These are phyloP conservation scores for Erythrophleum fordii DNA, from an alignment of 306 rosid species.

Conservation along the genomic window DNA sequence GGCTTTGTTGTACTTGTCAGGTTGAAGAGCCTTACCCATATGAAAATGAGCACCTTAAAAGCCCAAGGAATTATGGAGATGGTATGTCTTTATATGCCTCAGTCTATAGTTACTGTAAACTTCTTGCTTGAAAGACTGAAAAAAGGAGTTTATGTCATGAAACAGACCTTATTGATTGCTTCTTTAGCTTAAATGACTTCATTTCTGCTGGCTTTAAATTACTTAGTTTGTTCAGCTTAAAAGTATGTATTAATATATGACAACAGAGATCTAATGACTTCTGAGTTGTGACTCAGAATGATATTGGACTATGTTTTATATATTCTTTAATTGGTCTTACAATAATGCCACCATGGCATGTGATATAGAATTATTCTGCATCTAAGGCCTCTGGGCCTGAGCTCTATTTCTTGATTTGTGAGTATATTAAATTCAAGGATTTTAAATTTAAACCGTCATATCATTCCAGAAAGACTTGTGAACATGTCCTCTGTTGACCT, in stretches of 20 bases:
- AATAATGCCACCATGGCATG: not conserved
- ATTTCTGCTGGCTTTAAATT: not conserved
- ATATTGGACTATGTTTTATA: not conserved
- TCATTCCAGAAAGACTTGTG: not conserved
- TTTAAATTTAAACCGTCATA: not conserved
- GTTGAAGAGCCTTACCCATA: constrained; percentile 80
- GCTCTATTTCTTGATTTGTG: not conserved
- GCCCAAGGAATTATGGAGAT: constrained; percentile 72
- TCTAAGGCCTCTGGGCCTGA: not conserved
- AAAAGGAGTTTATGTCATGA: not conserved
- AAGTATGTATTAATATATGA: not conserved
- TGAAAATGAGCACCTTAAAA: constrained; percentile 83
- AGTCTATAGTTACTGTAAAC: not conserved
- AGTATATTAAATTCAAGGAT: not conserved
- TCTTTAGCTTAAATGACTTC: not conserved
- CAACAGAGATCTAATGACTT: not conserved
- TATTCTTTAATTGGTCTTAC: not conserved
- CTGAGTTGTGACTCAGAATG: not conserved
- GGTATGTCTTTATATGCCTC: constrained; percentile 50
- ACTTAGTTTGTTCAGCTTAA: not conserved
- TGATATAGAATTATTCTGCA: not conserved
- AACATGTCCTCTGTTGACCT: not conserved
- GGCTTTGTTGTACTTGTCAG: constrained; percentile 91
- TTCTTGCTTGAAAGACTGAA: not conserved
- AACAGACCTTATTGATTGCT: not conserved